phyloP scores from a whole-genome alignment of 2,329 filamentous ascomycete genomes.

The Ascochyta viciae-villosae region DNA sequence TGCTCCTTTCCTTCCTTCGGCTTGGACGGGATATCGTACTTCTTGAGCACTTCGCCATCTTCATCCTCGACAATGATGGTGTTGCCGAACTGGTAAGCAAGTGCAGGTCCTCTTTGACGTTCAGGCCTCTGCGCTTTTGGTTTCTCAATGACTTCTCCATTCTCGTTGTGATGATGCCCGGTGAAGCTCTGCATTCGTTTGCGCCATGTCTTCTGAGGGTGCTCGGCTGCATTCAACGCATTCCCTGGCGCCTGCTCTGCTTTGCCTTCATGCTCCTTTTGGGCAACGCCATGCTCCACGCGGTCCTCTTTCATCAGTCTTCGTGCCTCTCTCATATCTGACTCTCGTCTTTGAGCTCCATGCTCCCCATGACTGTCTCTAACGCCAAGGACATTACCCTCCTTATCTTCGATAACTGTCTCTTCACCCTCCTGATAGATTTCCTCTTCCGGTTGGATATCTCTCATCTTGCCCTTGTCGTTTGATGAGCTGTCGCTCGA shows the following conservation, averaged over 20 bases:
- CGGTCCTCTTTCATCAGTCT: constrained; percentile 62
- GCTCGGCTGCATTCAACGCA: constrained; percentile 44
- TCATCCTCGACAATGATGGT: constrained; percentile 90
- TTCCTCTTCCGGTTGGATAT: constrained; percentile 58
- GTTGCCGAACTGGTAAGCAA: constrained; percentile 85
- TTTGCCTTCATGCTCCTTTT: constrained; percentile 58
- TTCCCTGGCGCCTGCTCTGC: constrained; percentile 46
- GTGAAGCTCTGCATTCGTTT: constrained; percentile 57
- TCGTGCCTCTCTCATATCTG: constrained; percentile 62
- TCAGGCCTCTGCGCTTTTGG: constrained; percentile 43
- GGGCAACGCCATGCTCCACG: constrained; percentile 52
- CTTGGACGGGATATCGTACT: constrained; percentile 73
- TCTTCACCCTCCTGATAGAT: constrained; percentile 82
- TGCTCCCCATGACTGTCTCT: constrained; percentile 56
- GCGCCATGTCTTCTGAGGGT: constrained; percentile 51
- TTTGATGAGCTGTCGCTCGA: constrained; percentile 45
- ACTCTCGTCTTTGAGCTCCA: constrained; percentile 67
- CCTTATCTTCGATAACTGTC: constrained; percentile 81
- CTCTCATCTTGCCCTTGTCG: constrained; percentile 43
- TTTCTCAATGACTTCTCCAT: constrained; percentile 46
- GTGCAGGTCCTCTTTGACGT: constrained; percentile 70
- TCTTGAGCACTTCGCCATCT: constrained; percentile 85
- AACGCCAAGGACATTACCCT: constrained; percentile 83
- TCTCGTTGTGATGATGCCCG: constrained; percentile 50
- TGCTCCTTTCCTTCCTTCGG: constrained; percentile 43